phyloP scores from a whole-genome alignment of 306 rosid species.

The Ceratonia siliqua region DNA sequence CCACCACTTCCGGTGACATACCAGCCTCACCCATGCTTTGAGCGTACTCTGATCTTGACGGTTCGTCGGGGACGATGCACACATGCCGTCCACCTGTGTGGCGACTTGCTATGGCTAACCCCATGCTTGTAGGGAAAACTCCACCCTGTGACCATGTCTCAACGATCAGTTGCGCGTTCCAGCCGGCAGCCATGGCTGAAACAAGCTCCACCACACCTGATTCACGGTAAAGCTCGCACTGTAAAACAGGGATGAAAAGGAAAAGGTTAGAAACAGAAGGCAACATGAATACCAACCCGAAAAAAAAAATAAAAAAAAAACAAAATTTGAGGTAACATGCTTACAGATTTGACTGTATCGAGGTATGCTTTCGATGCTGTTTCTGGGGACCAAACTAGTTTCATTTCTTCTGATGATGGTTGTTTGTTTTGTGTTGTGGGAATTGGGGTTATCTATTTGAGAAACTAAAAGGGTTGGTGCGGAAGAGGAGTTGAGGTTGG shows the following conservation, averaged over 20 bases:
- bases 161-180: conserved; percentile 79
- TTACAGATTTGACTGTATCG: conserved; percentile 81
- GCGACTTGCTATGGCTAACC: conserved; percentile 63
- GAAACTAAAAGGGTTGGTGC: background rate
- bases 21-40: conserved; percentile 52
- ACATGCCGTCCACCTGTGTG: conserved; percentile 83
- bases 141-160: conserved; percentile 96
- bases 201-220: conserved; percentile 85
- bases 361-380: conserved; percentile 87
- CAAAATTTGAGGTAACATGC: conserved; percentile 15
- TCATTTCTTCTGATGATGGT: conserved; percentile 40
- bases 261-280: background rate
- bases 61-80: conserved; percentile 81
- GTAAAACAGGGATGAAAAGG: conserved; percentile 14
- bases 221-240: conserved; percentile 62
- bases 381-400: conserved; percentile 91
- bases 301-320: background rate
- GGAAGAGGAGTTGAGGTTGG: background rate
- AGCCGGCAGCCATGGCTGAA: conserved; percentile 95
- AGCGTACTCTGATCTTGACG: conserved; percentile 60
- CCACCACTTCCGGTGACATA: conserved; percentile 52
- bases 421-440: background rate
- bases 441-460: background rate
- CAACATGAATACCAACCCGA: background rate
- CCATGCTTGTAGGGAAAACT: conserved; percentile 64